Percentiles rank a stretch among this genome's conserved stretches.
Conservation (phyloP, 108 stramenopile genomes). For the Aurantiochytrium sp. region DNA sequence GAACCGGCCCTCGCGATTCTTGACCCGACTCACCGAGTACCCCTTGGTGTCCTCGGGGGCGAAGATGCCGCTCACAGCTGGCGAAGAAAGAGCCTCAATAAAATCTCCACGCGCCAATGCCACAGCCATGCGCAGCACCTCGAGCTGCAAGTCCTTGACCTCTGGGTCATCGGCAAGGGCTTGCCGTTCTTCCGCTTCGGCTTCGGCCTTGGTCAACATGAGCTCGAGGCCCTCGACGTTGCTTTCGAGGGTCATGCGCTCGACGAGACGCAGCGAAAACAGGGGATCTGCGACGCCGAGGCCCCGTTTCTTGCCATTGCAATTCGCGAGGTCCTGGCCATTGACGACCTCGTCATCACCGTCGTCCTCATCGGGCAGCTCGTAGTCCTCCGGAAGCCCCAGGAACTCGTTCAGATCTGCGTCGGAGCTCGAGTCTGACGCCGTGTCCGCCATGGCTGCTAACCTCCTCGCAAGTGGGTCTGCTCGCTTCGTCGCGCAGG, state of each 20-base stretch:
- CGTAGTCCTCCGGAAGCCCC: neutral
- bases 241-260: neutral
- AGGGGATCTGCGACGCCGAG: neutral
- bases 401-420: slow-evolving; percentile 13
- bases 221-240: neutral
- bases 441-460: neutral
- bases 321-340: neutral
- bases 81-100: neutral
- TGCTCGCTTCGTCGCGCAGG: too few relatives aligned
- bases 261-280: neutral
- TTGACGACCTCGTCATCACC: neutral
- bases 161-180: neutral
- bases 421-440: slow-evolving; percentile 4
- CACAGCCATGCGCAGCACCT: neutral
- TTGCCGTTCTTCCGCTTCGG: neutral
- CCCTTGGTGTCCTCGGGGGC: neutral
- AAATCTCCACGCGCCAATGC: neutral
- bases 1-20: neutral
- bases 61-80: neutral
- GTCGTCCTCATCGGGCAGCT: neutral
- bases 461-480: too few relatives aligned
- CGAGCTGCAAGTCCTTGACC: neutral
- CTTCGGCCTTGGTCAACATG: neutral
- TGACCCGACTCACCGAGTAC: neutral
- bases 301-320: neutral